Evolutionary conservation across 208 protist genomes (phyloP).

Genomic region (Acanthamoeba lenticulata): DNA sequence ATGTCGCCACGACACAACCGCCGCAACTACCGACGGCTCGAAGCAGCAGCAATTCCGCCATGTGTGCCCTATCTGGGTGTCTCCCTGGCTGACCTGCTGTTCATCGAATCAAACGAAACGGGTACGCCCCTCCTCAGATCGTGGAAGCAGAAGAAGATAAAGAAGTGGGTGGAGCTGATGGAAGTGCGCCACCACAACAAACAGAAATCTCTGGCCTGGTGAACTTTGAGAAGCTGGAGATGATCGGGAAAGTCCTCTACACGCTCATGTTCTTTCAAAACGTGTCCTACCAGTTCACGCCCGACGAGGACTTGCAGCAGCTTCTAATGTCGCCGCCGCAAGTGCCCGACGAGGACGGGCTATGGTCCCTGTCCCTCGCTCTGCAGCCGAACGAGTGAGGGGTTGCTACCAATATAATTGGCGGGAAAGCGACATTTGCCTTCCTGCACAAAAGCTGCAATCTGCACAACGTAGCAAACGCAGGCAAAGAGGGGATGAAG

Average conservation of each 20-base stretch:
- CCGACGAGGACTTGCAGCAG: neutral
- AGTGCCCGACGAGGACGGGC: neutral
- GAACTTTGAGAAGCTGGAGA: slow-evolving; percentile 43
- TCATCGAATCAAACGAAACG: neutral
- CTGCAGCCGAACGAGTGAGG: neutral
- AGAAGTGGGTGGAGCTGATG: too few species aligned
- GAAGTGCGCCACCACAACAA: too few species aligned
- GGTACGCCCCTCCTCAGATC: neutral
- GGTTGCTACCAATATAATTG: too few species aligned
- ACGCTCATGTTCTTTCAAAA: neutral
- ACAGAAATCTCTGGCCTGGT: neutral
- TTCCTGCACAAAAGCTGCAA: too few species aligned
- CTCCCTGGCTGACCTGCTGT: neutral
- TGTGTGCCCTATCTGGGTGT: slow-evolving; percentile 19
- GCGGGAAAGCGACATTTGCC: too few species aligned
- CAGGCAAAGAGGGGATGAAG: too few species aligned
- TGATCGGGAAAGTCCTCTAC: neutral
- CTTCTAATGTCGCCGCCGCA: neutral
- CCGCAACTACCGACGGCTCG: neutral
- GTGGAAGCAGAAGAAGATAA: neutral
- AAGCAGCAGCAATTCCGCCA: neutral
- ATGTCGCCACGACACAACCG: slow-evolving; percentile 12
- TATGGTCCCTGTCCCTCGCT: neutral
- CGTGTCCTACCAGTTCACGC: neutral
- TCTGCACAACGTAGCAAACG: too few species aligned